These are phyloP conservation scores for Diddensiella santjacobensis DNA, from an alignment of 805 yeast species.

Conservation along the genomic window DNA sequence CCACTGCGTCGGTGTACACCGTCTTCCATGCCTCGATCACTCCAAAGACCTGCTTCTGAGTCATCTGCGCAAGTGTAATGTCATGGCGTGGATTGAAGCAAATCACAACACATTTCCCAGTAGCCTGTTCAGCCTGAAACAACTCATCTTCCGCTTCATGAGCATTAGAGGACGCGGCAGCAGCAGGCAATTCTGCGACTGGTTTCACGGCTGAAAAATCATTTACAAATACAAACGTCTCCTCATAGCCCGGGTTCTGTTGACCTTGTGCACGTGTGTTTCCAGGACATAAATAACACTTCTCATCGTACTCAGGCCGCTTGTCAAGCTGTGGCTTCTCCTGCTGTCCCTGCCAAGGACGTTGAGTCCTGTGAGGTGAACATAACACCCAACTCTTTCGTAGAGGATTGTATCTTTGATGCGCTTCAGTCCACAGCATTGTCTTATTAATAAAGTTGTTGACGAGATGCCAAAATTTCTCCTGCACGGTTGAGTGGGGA, in stretches of 20 bases:
- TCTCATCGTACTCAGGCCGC: slow-evolving; percentile 56
- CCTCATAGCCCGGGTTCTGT: slow-evolving; percentile 51
- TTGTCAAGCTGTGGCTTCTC: slow-evolving; percentile 44
- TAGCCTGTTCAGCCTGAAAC: slow-evolving; percentile 53
- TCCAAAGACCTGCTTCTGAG: slow-evolving; percentile 37
- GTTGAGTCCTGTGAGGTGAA: slow-evolving; percentile 71
- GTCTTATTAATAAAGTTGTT: neutral
- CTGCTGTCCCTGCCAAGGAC: slow-evolving; percentile 79
- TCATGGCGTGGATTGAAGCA: slow-evolving; percentile 71
- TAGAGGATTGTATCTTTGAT: slow-evolving; percentile 66
- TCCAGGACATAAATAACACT: slow-evolving; percentile 71
- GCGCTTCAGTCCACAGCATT: slow-evolving; percentile 37
- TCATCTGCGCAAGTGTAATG: slow-evolving; percentile 62
- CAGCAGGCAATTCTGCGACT: slow-evolving; percentile 19
- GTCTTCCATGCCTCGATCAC: slow-evolving; percentile 62
- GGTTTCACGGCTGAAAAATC: slow-evolving; percentile 67
- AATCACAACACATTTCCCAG: slow-evolving; percentile 66
- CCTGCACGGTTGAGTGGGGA: too few species aligned
- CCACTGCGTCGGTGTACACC: slow-evolving; percentile 45
- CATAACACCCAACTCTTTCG: slow-evolving; percentile 66
- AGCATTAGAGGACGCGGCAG: slow-evolving; percentile 13
- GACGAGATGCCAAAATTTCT: too few species aligned
- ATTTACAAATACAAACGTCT: slow-evolving; percentile 60
- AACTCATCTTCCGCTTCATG: slow-evolving; percentile 40
- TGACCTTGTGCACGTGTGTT: slow-evolving; percentile 62